Evolutionary conservation across 202 grass and related monocot species (phyloP).

Genomic region (Carex arenaria): DNA sequence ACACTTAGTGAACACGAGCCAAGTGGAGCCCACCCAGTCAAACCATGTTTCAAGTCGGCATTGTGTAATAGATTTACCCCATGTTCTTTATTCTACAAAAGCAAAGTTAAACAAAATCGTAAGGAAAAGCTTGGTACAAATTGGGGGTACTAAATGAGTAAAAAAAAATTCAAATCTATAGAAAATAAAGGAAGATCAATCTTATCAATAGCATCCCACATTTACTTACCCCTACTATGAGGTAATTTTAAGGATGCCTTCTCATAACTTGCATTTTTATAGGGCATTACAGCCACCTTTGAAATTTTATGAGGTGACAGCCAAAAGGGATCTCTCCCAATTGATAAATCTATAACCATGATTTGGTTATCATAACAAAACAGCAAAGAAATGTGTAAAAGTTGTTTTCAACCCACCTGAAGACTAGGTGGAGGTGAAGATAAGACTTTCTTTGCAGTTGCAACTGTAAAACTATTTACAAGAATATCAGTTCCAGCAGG

Average conservation of each 20-base stretch:
- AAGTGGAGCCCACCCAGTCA: conserved; percentile 75
- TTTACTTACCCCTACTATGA: background rate
- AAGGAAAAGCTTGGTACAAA: background rate
- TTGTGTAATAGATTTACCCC: conserved; percentile 73
- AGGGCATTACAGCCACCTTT: background rate
- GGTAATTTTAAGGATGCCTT: background rate
- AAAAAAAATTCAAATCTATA: background rate
- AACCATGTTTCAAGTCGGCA: conserved; percentile 36
- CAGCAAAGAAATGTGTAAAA: background rate
- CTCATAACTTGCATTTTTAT: background rate
- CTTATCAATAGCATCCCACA: background rate
- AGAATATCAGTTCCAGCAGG: conserved; percentile 80
- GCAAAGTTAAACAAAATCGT: background rate
- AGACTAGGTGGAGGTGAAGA: conserved; percentile 48
- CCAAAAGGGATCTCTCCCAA: background rate
- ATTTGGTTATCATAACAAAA: background rate
- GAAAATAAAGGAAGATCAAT: background rate
- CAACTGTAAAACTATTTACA: conserved; percentile 70
- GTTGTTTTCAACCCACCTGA: conserved; percentile 42
- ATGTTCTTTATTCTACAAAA: conserved; percentile 49
- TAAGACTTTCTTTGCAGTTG: conserved; percentile 43
- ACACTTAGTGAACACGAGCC: conserved; percentile 66
- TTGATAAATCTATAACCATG: background rate
- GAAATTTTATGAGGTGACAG: conserved; percentile 15
- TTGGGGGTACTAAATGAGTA: background rate